These are phyloP conservation scores for Yarrowia sp. DNA, from an alignment of 805 yeast genomes.

Conservation along the genomic window DNA sequence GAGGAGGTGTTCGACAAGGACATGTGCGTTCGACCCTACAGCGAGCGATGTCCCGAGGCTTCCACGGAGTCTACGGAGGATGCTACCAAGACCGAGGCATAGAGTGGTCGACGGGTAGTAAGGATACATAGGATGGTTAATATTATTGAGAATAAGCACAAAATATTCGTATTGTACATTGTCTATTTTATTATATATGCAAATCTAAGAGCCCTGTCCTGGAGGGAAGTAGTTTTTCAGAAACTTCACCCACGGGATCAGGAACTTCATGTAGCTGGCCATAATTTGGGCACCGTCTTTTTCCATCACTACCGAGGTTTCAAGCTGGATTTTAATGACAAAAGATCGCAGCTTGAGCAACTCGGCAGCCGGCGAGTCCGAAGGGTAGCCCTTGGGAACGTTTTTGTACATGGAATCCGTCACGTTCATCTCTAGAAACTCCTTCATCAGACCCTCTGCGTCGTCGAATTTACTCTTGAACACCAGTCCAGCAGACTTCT, in stretches of 20 bases:
- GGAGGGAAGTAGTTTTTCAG: background rate
- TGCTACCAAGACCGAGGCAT: background rate
- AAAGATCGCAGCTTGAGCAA: slow-evolving; percentile 2
- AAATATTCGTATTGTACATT: background rate
- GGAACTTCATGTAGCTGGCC: slow-evolving; percentile 8
- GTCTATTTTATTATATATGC: background rate
- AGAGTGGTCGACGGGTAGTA: background rate
- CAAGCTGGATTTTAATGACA: slow-evolving; percentile 9
- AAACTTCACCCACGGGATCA: slow-evolving; percentile 17
- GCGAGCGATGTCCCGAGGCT: background rate
- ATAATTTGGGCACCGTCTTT: slow-evolving; percentile 17
- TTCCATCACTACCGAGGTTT: background rate
- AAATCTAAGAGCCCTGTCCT: background rate
- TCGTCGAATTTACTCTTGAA: slow-evolving; percentile 14
- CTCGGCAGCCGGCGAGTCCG: background rate
- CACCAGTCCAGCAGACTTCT: background rate
- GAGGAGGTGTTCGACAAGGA: slow-evolving; percentile 21
- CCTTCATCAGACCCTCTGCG: slow-evolving; percentile 19
- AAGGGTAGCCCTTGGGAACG: slow-evolving; percentile 13
- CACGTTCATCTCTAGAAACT: slow-evolving; percentile 17
- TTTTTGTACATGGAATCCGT: background rate
- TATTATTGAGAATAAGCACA: background rate
- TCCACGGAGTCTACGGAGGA: background rate
- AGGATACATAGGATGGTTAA: slow-evolving; percentile 1
- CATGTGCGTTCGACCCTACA: slow-evolving; percentile 1